phyloP scores from a whole-genome alignment of 2,329 filamentous ascomycete genomes.

The Botrytis hyacinthi region DNA sequence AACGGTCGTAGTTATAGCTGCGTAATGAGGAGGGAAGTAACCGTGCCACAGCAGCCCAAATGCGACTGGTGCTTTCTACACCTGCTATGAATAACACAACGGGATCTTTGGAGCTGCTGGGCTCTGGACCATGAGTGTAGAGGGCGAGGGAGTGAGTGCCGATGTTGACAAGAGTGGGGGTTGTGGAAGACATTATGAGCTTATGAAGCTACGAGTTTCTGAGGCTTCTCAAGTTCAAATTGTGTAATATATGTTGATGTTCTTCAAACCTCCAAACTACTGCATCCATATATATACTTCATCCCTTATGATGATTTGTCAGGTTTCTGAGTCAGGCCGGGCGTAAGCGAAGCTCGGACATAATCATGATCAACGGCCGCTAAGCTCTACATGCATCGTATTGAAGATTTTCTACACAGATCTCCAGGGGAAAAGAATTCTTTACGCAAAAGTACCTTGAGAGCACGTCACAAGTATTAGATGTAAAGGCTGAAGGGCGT shows the following conservation, averaged over 20 bases:
- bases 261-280: background rate
- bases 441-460: background rate
- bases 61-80: slow-evolving; percentile 7
- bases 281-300: background rate
- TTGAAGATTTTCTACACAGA: background rate
- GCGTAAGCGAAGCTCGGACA: background rate
- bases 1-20: slow-evolving; percentile 28
- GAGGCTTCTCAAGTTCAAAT: background rate
- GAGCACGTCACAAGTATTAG: background rate
- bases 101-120: background rate
- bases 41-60: slow-evolving; percentile 25
- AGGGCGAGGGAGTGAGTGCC: slow-evolving; percentile 28
- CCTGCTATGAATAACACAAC: background rate
- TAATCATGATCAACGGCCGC: background rate
- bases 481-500: background rate
- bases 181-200: background rate
- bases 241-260: background rate
- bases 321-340: background rate
- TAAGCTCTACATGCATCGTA: background rate
- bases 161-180: slow-evolving; percentile 23
- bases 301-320: background rate
- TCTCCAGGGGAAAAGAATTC: background rate
- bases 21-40: slow-evolving; percentile 19
- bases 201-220: background rate
- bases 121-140: slow-evolving; percentile 24